phyloP scores from a whole-genome alignment of 495 filamentous ascomycete genomes.

The Paragyromitra xinjiangensis region DNA sequence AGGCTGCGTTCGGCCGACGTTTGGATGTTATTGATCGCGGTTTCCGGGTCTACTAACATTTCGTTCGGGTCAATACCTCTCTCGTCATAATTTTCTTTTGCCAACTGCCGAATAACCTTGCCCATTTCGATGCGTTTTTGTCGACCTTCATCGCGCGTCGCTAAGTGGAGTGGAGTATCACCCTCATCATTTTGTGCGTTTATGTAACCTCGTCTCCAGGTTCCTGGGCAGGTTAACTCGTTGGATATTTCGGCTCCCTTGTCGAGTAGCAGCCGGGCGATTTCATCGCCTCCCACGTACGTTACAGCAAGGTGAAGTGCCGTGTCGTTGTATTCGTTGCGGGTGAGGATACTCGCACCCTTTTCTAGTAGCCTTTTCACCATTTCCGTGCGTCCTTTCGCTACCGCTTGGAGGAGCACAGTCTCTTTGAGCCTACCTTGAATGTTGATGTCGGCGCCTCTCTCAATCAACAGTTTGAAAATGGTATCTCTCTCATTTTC shows the following conservation, averaged over 20 bases:
- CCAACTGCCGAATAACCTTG: conserved; percentile 41
- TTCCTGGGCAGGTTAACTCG: not conserved
- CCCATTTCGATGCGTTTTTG: conserved; percentile 34
- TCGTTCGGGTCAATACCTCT: conserved; percentile 37
- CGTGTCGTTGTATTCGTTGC: conserved; percentile 38
- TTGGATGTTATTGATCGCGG: conserved; percentile 26
- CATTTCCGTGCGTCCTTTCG: conserved; percentile 34
- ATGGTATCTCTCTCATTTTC: conserved; percentile 12
- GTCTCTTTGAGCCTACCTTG: conserved; percentile 34
- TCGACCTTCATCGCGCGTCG: conserved; percentile 45
- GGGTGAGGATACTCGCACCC: conserved; percentile 50
- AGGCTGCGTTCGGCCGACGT: conserved; percentile 25
- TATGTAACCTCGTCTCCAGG: conserved; percentile 17
- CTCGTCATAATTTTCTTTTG: conserved; percentile 32
- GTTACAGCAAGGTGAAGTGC: conserved; percentile 45
- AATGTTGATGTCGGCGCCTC: conserved; percentile 45
- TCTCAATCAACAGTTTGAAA: conserved; percentile 42
- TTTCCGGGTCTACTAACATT: conserved; percentile 28
- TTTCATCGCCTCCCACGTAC: conserved; percentile 34
- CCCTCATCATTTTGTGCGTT: conserved; percentile 45
- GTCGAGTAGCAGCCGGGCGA: conserved; percentile 33
- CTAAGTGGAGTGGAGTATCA: conserved; percentile 58
- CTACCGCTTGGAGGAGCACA: conserved; percentile 39
- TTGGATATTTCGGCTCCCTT: not conserved
- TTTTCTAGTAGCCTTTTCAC: conserved; percentile 45